Percentiles rank a stretch among this genome's conserved stretches.
Evolutionary conservation across 176 grass and related monocot species (phyloP).

Genomic region (Bolboschoenus planiculmis): DNA sequence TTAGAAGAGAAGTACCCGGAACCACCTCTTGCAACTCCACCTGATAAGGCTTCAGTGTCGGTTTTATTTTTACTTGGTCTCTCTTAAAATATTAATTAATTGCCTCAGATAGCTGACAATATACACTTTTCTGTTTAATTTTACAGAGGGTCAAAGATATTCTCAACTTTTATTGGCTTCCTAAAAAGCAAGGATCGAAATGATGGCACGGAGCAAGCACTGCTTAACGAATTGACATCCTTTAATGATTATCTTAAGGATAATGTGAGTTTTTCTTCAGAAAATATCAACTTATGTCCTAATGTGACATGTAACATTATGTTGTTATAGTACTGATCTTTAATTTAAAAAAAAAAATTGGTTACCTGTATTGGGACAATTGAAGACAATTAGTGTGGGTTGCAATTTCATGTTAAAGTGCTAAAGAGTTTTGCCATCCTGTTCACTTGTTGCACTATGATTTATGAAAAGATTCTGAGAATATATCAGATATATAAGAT

Average conservation of each 20-base stretch:
- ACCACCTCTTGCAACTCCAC: conserved; percentile 64
- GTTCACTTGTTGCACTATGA: neutral
- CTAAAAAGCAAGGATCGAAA: conserved; percentile 79
- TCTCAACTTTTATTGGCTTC: conserved; percentile 81
- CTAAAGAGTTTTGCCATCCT: neutral
- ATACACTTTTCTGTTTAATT: conserved; percentile 15
- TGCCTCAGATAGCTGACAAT: neutral
- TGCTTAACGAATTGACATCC: conserved; percentile 50
- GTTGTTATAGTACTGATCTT: neutral
- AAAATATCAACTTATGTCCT: neutral
- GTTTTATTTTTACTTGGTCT: conserved; percentile 17
- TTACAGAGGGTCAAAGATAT: conserved; percentile 80
- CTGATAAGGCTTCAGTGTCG: conserved; percentile 66
- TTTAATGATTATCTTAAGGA: conserved; percentile 75
- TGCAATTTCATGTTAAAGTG: neutral
- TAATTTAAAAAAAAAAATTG: neutral
- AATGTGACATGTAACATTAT: neutral
- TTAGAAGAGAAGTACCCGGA: conserved; percentile 86
- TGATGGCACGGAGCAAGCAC: conserved; percentile 69
- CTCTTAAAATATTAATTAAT: conserved; percentile 12
- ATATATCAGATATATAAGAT: neutral
- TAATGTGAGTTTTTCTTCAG: conserved; percentile 46
- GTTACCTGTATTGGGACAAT: neutral
- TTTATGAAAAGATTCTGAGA: neutral
- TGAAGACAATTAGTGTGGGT: neutral